These are phyloP conservation scores for Piloderma croceum DNA, from an alignment of 768 basidiomycete species.

Conservation along the genomic window DNA sequence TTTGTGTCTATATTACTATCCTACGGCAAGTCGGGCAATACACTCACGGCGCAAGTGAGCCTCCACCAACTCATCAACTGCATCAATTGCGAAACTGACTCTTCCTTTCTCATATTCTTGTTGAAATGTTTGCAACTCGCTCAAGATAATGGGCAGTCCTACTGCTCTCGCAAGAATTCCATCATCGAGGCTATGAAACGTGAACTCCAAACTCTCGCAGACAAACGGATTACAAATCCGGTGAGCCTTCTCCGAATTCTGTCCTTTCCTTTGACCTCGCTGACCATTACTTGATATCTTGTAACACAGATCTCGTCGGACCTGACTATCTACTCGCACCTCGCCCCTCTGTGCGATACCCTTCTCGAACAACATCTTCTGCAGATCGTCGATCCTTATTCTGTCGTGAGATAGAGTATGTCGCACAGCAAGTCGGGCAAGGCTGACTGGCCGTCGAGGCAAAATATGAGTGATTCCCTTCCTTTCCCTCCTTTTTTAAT, in stretches of 20 bases:
- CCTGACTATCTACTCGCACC: slow-evolving; percentile 91
- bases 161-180: too few species aligned
- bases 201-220: too few species aligned
- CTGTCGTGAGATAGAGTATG: slow-evolving; percentile 86
- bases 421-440: slow-evolving; percentile 72
- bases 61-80: too few species aligned
- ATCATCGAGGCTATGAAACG: too few species aligned
- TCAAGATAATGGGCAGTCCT: too few species aligned
- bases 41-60: too few species aligned
- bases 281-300: neutral
- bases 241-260: slow-evolving; percentile 26
- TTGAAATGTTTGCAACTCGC: too few species aligned
- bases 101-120: too few species aligned
- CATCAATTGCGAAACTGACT: too few species aligned
- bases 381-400: slow-evolving; percentile 94
- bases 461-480: slow-evolving; percentile 55
- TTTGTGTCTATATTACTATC: too few species aligned
- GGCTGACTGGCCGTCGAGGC: slow-evolving; percentile 79
- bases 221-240: slow-evolving; percentile 82
- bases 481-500: neutral
- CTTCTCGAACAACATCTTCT: slow-evolving; percentile 94
- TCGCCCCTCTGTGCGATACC: slow-evolving; percentile 91
- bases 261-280: too few species aligned
- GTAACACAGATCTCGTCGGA: slow-evolving; percentile 85
- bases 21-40: too few species aligned